These are phyloP conservation scores for Hamamelis virginiana DNA, from an alignment of 164 flowering plant species.

Conservation along the genomic window DNA sequence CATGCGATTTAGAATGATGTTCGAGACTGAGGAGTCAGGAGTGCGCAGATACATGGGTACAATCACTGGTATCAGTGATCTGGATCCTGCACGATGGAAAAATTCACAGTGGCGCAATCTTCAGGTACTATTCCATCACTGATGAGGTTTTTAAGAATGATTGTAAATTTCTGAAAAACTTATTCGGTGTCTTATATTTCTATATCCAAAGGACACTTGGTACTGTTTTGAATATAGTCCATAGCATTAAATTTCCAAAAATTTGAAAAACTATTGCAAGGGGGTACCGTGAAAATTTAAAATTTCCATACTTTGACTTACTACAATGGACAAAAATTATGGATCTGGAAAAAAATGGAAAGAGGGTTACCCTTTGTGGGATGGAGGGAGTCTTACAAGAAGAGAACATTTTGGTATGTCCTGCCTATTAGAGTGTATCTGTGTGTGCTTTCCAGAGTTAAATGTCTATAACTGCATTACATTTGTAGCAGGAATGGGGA, in stretches of 20 bases:
- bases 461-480: not conserved
- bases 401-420: not conserved
- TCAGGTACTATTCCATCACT: conserved; percentile 50
- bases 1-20: conserved; percentile 97
- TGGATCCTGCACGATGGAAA: conserved; percentile 90
- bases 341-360: too few relatives aligned
- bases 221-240: not conserved
- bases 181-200: not conserved
- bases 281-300: too few relatives aligned
- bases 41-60: conserved; percentile 96
- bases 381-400: not conserved
- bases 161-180: not conserved
- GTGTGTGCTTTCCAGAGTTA: not conserved
- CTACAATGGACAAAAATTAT: too few relatives aligned
- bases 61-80: conserved; percentile 77
- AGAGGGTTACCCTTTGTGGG: too few relatives aligned
- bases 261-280: too few relatives aligned
- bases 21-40: conserved; percentile 96
- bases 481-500: not conserved
- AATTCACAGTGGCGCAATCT: conserved; percentile 93
- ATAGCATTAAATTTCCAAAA: not conserved
- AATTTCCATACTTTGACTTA: too few relatives aligned
- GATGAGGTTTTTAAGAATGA: not conserved
- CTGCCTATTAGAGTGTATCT: not conserved
- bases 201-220: not conserved